Conservation (phyloP, 495 filamentous ascomycete genomes). For the Trichoderma asperelloides region DNA sequence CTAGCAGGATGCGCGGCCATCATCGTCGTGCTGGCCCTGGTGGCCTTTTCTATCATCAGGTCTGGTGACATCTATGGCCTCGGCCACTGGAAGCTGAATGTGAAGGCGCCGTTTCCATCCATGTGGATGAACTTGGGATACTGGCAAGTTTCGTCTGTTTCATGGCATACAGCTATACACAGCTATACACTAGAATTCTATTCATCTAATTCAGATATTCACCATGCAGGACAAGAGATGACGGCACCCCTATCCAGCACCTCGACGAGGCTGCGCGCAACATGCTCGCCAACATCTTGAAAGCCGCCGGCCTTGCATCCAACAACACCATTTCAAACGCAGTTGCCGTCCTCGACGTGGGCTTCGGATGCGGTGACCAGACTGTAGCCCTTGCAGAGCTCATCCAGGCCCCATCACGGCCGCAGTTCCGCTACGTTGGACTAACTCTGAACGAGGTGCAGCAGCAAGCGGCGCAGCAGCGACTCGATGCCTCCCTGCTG, state of each 20-base stretch:
- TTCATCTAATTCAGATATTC: not conserved
- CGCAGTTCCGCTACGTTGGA: conserved; percentile 6
- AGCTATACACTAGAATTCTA: no score
- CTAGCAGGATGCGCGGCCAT: not conserved
- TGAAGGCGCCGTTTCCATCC: conserved; percentile 15
- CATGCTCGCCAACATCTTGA: conserved; percentile 35
- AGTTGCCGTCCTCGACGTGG: conserved; percentile 35
- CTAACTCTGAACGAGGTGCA: not conserved
- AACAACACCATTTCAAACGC: not conserved
- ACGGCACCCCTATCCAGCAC: conserved; percentile 19
- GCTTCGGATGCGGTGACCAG: conserved; percentile 45
- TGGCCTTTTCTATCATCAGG: not conserved
- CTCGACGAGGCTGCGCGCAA: conserved; percentile 34
- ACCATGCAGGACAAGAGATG: not conserved
- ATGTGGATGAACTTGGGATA: conserved; percentile 35
- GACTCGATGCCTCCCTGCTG: not conserved
- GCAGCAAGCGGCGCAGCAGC: not conserved
- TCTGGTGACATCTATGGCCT: conserved; percentile 8
- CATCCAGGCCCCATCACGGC: no score
- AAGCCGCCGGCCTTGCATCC: conserved; percentile 22
- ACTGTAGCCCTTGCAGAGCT: conserved; percentile 22
- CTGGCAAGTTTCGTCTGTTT: conserved; percentile 18
- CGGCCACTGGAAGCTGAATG: conserved; percentile 14
- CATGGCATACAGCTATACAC: no score
- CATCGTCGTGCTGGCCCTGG: not conserved